Evolutionary conservation across 495 filamentous ascomycete genomes (phyloP).

Genomic region (Haplographium delicatum): DNA sequence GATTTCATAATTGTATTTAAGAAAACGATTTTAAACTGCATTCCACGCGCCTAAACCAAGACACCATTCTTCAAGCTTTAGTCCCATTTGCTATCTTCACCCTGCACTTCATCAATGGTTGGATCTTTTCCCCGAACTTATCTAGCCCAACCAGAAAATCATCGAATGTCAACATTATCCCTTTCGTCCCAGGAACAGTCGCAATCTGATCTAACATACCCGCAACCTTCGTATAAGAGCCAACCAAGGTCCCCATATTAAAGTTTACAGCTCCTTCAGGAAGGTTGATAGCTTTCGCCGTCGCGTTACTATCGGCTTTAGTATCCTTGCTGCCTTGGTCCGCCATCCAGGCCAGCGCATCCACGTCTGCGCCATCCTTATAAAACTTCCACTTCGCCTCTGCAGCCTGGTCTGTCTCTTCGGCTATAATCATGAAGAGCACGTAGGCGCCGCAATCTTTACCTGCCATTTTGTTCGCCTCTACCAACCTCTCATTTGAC

Average conservation of each 20-base stretch:
- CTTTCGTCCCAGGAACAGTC: slow-evolving; percentile 27
- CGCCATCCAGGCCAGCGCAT: slow-evolving; percentile 29
- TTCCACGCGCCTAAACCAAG: too few relatives aligned
- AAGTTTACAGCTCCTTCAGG: slow-evolving; percentile 30
- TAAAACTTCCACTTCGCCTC: slow-evolving; percentile 30
- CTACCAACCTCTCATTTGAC: slow-evolving; percentile 24
- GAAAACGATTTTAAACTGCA: too few relatives aligned
- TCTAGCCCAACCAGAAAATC: slow-evolving; percentile 29
- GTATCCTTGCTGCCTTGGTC: slow-evolving; percentile 27
- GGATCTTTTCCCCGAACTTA: slow-evolving; percentile 28
- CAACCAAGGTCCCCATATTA: slow-evolving; percentile 29
- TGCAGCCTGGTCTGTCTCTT: slow-evolving; percentile 29
- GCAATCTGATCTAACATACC: slow-evolving; percentile 30
- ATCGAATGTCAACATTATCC: slow-evolving; percentile 32
- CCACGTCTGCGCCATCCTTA: slow-evolving; percentile 26
- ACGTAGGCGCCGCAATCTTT: slow-evolving; percentile 29
- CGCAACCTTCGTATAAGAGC: slow-evolving; percentile 28
- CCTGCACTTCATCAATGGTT: slow-evolving; percentile 46
- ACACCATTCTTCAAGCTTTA: too few relatives aligned
- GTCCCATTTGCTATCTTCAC: neutral
- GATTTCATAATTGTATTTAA: too few relatives aligned
- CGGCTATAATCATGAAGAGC: slow-evolving; percentile 31
- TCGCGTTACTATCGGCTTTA: slow-evolving; percentile 28
- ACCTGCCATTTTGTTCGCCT: slow-evolving; percentile 20
- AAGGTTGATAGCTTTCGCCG: slow-evolving; percentile 21